Base-by-base conservation (phyloP, 2,329 filamentous ascomycete genomes). In the Alternaria consortialis region DNA sequence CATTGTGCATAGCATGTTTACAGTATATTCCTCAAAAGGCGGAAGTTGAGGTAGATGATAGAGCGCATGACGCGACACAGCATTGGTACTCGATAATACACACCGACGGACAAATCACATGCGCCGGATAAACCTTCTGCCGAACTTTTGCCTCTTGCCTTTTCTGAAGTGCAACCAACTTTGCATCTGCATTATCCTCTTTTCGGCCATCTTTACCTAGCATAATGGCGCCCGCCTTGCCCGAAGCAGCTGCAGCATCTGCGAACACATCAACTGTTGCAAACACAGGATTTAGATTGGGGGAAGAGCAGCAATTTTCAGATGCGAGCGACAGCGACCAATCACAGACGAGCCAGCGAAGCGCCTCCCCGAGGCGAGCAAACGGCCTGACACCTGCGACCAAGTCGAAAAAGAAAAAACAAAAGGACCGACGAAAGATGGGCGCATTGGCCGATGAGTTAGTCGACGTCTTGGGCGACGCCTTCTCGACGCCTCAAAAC, bases 321-420 rank as follows among this genome's bases (percentile, higher is more conserved):
- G 68, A 69, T 44, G 64, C 57, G 36, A 72, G 68, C 56, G 68
- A 70, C 44, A 60, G 55, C 36, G 68, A 70, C 68, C 69, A 70
- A 70, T 70, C 69, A 67, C 64, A 64, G 20, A 56, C 56, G 15
- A 72, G 66, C 54, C 59, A 64, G 59, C 66, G 61, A 51, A 67
- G 62, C 56, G 53, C 64, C 25, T 70, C 69, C 51, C 65, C 66
- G 53, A 44, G 40, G 23, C 46, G 31, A 56, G 47, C 51, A 63
- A 63, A 62, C 37, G 17, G 51, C 52, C 36, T 53, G 53, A 59
- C 59, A 66, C 63, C 58, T 55, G 53, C 54, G 44, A 53, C 48
- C 25, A 60, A 58, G 36, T 60, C 58, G 9, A 60, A 43, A 31
- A 56, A 52, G 15, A 62, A 63, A 47, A 67, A 64, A 52, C 56